These are phyloP conservation scores for Penicillium argentinense DNA, from an alignment of 495 filamentous ascomycete genomes.

Conservation along the genomic window DNA sequence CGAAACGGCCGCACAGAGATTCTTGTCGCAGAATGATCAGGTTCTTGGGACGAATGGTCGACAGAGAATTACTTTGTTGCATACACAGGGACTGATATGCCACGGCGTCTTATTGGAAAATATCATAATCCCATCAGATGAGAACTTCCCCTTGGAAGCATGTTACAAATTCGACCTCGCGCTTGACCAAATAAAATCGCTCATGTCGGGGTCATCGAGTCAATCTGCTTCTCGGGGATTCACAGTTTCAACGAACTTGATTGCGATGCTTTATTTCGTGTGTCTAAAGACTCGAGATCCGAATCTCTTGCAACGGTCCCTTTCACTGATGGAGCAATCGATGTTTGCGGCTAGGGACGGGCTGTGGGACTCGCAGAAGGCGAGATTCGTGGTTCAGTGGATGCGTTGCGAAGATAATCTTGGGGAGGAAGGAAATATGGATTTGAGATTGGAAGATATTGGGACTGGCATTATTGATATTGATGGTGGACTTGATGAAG, in stretches of 20 bases:
- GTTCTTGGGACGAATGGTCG: background rate
- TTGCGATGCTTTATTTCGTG: conserved; percentile 19
- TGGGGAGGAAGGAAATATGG: background rate
- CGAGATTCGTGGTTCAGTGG: conserved; percentile 2
- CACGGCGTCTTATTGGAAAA: conserved; percentile 15
- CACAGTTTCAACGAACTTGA: conserved; percentile 19
- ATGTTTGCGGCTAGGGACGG: conserved; percentile 16
- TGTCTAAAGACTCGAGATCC: conserved; percentile 17
- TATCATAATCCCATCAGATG: background rate
- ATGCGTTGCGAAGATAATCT: background rate
- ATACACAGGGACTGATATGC: conserved; percentile 11
- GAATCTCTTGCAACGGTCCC: conserved; percentile 1
- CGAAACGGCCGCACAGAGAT: conserved; percentile 1
- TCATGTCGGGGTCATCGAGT: conserved; percentile 2
- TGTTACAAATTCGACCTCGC: conserved; percentile 5
- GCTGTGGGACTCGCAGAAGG: conserved; percentile 19
- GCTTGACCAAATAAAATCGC: conserved; percentile 6
- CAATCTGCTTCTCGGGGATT: conserved; percentile 4
- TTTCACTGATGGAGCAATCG: conserved; percentile 14
- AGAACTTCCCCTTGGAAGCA: background rate
- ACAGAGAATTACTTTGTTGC: conserved; percentile 8
- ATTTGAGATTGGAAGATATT: conserved; percentile 3
- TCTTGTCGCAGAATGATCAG: background rate
- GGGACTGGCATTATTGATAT: conserved; percentile 3
- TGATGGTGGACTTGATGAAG: conserved; percentile 1